phyloP scores from a whole-genome alignment of 2,329 filamentous ascomycete species.

The Alternaria brassicicola region DNA sequence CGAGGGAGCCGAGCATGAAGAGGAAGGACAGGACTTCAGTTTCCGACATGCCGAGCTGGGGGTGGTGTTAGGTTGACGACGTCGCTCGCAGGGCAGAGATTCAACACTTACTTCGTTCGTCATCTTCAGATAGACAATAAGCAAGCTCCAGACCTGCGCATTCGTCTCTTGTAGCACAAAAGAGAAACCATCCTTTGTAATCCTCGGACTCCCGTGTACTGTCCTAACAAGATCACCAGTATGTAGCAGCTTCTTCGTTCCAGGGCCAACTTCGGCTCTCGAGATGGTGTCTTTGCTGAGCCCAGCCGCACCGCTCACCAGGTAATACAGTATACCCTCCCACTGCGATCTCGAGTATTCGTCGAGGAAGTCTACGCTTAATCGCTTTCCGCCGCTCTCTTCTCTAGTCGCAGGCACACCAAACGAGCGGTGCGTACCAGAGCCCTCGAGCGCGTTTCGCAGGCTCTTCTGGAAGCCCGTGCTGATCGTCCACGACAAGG shows the following conservation, averaged over 20 bases:
- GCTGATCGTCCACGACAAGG: conserved; percentile 76
- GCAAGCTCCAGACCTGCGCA: conserved; percentile 93
- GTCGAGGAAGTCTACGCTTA: conserved; percentile 78
- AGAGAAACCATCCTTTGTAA: conserved; percentile 91
- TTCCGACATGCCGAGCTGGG: conserved; percentile 74
- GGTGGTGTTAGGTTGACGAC: background rate
- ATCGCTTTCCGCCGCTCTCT: conserved; percentile 65
- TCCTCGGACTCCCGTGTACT: conserved; percentile 64
- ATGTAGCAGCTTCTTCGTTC: conserved; percentile 83
- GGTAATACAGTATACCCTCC: conserved; percentile 95
- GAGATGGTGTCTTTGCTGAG: conserved; percentile 49
- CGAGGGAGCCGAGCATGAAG: conserved; percentile 91
- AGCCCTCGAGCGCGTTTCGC: conserved; percentile 84
- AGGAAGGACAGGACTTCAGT: conserved; percentile 96
- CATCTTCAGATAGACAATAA: conserved; percentile 91
- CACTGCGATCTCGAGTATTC: conserved; percentile 85
- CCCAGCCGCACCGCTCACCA: conserved; percentile 75
- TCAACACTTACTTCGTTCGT: conserved; percentile 62
- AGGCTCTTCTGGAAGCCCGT: conserved; percentile 83
- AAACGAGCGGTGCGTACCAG: conserved; percentile 84
- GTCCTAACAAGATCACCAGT: conserved; percentile 79
- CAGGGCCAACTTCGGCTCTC: conserved; percentile 56
- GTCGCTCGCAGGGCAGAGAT: too few relatives aligned
- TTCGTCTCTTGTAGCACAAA: conserved; percentile 95
- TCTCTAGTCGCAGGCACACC: conserved; percentile 77